Evolutionary conservation across 75 land plant species (phyloP).

Genomic region (Selaginella tamariscina): DNA sequence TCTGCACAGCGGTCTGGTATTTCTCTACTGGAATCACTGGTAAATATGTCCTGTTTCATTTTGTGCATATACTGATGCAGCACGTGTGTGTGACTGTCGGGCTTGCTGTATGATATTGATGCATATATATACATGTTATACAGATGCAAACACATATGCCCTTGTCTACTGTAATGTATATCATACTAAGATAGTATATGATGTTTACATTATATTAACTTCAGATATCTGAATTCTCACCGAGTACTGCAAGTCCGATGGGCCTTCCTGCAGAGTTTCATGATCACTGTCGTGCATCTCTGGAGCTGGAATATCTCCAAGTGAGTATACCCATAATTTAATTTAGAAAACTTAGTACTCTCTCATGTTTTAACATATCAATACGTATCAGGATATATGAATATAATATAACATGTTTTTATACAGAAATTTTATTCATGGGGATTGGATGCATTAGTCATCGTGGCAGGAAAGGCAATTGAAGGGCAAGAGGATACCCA

Average conservation of each 20-base stretch:
- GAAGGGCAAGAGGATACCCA: conserved; percentile 35
- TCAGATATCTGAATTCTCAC: conserved; percentile 91
- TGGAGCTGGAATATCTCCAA: conserved; percentile 72
- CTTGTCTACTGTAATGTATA: background rate
- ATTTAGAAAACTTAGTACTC: background rate
- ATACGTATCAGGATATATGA: background rate
- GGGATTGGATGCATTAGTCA: conserved; percentile 60
- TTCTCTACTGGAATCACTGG: conserved; percentile 78
- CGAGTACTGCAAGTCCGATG: conserved; percentile 83
- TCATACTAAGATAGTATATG: background rate
- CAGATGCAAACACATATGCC: background rate
- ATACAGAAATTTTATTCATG: conserved; percentile 74
- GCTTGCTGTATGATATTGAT: background rate
- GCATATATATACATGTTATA: background rate
- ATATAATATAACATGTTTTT: background rate
- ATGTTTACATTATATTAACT: background rate
- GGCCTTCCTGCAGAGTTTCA: conserved; percentile 89
- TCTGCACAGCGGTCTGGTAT: conserved; percentile 63
- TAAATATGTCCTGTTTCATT: conserved; percentile 14
- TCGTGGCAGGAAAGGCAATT: conserved; percentile 41
- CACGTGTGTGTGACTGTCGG: background rate
- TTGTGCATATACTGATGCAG: conserved; percentile 6
- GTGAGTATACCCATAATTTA: conserved; percentile 19
- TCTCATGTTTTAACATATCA: background rate
- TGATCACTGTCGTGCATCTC: conserved; percentile 58